These are phyloP conservation scores for Termitomyces sp. DNA, from an alignment of 768 basidiomycete genomes.

Conservation along the genomic window DNA sequence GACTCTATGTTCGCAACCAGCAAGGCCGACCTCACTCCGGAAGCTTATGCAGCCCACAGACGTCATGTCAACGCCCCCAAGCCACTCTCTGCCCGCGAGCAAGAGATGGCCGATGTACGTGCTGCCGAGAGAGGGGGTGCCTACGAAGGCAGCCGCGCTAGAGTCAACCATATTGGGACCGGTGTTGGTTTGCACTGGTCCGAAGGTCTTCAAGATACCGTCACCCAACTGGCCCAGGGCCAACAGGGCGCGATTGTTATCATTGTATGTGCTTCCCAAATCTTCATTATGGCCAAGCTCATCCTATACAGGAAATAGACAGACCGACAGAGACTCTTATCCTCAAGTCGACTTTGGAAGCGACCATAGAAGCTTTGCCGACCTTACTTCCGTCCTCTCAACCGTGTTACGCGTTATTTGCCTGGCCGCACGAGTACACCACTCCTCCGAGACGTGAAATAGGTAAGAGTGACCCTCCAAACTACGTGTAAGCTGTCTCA, in stretches of 20 bases:
- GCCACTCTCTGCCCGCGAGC: conserved; percentile 80
- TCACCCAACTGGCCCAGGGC: conserved; percentile 52
- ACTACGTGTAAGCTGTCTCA: conserved; percentile 27
- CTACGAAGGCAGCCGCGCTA: conserved; percentile 59
- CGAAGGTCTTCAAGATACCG: conserved; percentile 59
- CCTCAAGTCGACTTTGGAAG: conserved; percentile 39
- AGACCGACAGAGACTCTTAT: conserved; percentile 57
- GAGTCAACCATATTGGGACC: conserved; percentile 55
- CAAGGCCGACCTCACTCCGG: conserved; percentile 62
- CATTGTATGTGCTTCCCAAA: conserved; percentile 41
- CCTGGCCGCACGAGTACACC: conserved; percentile 51
- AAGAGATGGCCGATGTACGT: conserved; percentile 75
- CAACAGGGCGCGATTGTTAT: conserved; percentile 57
- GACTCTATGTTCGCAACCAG: conserved; percentile 79
- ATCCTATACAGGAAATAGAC: conserved; percentile 58
- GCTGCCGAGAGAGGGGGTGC: conserved; percentile 61
- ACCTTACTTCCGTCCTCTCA: conserved; percentile 52
- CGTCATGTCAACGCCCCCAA: conserved; percentile 72
- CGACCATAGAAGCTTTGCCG: conserved; percentile 43
- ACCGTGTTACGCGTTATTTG: conserved; percentile 69
- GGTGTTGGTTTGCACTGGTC: conserved; percentile 70
- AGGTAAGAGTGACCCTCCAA: conserved; percentile 38
- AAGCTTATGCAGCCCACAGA: conserved; percentile 73
- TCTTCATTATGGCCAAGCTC: background rate
- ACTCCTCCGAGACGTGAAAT: conserved; percentile 53